Evolutionary conservation across 495 filamentous ascomycete species (phyloP).

Genomic region (Penicillium herquei): DNA sequence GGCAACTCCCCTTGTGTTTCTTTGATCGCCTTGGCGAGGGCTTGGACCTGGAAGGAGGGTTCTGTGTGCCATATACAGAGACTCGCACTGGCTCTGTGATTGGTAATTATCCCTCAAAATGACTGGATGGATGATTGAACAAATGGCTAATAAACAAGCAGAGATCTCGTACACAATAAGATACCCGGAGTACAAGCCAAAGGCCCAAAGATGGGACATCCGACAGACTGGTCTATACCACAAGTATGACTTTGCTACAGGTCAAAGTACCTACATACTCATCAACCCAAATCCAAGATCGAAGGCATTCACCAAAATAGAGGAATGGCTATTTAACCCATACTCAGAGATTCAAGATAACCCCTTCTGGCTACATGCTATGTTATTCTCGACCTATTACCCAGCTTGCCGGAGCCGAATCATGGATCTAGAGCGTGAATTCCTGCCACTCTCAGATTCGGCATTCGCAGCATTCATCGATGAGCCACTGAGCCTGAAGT

Average conservation of each 20-base stretch:
- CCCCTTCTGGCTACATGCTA: conserved; percentile 32
- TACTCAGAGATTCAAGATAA: not conserved
- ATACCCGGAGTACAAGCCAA: conserved; percentile 37
- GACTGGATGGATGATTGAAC: not conserved
- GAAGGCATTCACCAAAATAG: conserved; percentile 22
- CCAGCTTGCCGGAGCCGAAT: conserved; percentile 41
- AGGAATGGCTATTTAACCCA: conserved; percentile 19
- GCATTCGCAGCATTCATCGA: conserved; percentile 5
- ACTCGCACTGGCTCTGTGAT: conserved; percentile 15
- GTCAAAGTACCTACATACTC: conserved; percentile 31
- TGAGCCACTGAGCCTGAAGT: conserved; percentile 4
- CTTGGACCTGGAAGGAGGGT: conserved; percentile 30
- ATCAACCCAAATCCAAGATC: conserved; percentile 30
- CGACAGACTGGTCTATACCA: conserved; percentile 47
- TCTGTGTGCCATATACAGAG: conserved; percentile 25
- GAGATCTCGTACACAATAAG: conserved; percentile 41
- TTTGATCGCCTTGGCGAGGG: conserved; percentile 31
- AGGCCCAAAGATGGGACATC: conserved; percentile 34
- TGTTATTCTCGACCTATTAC: conserved; percentile 37
- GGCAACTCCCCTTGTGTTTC: conserved; percentile 39
- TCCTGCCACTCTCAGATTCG: conserved; percentile 31
- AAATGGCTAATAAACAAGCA: conserved; percentile 4
- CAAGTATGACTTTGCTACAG: conserved; percentile 25
- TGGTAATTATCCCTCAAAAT: conserved; percentile 18
- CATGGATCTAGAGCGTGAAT: conserved; percentile 27